These are phyloP conservation scores for Alisma plantagoaquatica DNA, from an alignment of 106 monocot genomes.

Conservation along the genomic window DNA sequence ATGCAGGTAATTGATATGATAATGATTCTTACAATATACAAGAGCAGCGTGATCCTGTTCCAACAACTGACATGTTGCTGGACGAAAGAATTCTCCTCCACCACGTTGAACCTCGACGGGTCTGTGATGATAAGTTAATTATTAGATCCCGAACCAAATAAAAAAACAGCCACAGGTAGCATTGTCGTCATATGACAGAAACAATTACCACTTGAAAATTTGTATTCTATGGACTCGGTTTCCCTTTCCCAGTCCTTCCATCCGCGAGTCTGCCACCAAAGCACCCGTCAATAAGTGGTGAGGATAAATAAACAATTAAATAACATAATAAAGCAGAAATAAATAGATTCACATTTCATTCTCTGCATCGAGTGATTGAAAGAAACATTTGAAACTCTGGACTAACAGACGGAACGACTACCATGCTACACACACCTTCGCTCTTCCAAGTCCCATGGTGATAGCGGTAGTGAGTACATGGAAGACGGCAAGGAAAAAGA, in stretches of 20 bases:
- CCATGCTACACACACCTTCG: conserved; percentile 12
- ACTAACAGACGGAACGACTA: no score
- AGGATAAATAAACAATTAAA: no score
- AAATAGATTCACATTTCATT: no score
- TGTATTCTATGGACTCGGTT: conserved; percentile 29
- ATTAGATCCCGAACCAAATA: background rate
- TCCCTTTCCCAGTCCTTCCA: conserved; percentile 83
- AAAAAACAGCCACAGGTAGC: no score
- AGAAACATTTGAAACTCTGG: no score
- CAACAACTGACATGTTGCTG: conserved; percentile 44
- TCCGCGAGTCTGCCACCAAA: conserved; percentile 33
- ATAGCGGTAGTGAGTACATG: conserved; percentile 10
- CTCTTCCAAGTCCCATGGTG: conserved; percentile 19
- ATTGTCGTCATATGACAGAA: background rate
- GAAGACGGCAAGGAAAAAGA: conserved; percentile 18
- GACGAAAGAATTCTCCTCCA: conserved; percentile 75
- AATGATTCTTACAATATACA: conserved; percentile 42
- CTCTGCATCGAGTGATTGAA: no score
- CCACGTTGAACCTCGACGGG: conserved; percentile 62
- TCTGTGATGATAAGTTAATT: conserved; percentile 20
- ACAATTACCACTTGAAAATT: conserved; percentile 51
- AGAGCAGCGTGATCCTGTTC: conserved; percentile 26
- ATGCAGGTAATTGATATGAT: no score
- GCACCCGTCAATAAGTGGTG: no score
- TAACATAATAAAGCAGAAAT: no score